phyloP scores from a whole-genome alignment of 176 grass and related monocot genomes.

The Oryza longistaminata region DNA sequence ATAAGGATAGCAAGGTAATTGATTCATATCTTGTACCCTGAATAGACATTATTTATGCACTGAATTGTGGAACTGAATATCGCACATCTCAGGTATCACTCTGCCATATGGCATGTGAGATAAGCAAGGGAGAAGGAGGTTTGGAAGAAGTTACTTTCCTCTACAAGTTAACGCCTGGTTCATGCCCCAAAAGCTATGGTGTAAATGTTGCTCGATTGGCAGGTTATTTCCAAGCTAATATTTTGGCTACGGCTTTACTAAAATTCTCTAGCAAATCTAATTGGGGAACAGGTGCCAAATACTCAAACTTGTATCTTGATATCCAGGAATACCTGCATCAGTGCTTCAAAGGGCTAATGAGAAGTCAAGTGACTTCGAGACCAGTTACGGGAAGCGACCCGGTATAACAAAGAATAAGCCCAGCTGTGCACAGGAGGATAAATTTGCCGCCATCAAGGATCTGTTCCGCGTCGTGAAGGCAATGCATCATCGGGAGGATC shows the following conservation, averaged over 20 bases:
- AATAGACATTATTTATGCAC: conserved; percentile 19
- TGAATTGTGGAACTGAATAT: conserved; percentile 38
- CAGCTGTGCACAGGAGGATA: conserved; percentile 22
- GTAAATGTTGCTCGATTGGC: conserved; percentile 96
- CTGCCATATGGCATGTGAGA: conserved; percentile 88
- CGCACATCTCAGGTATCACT: conserved; percentile 62
- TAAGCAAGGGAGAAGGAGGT: conserved; percentile 61
- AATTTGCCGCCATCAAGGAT: conserved; percentile 52
- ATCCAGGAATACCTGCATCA: conserved; percentile 74
- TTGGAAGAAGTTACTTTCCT: conserved; percentile 93
- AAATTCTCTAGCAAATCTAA: conserved; percentile 11
- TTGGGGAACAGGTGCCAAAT: background rate
- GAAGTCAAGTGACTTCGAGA: conserved; percentile 86
- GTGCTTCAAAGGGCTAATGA: conserved; percentile 74
- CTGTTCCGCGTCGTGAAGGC: conserved; percentile 39
- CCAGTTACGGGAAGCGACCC: conserved; percentile 55
- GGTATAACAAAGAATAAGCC: conserved; percentile 19
- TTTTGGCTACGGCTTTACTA: conserved; percentile 14
- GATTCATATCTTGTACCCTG: background rate
- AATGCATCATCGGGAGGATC: conserved; percentile 36
- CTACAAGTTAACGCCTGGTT: conserved; percentile 73
- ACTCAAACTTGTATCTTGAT: conserved; percentile 21
- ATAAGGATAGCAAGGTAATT: conserved; percentile 69
- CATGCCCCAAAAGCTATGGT: conserved; percentile 99
- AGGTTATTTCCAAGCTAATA: conserved; percentile 50